Percentiles rank a stretch among this genome's conserved stretches.
phyloP scores from a whole-genome alignment of 1,284 basidiomycete species.

The Leccinum pallidistipes region DNA sequence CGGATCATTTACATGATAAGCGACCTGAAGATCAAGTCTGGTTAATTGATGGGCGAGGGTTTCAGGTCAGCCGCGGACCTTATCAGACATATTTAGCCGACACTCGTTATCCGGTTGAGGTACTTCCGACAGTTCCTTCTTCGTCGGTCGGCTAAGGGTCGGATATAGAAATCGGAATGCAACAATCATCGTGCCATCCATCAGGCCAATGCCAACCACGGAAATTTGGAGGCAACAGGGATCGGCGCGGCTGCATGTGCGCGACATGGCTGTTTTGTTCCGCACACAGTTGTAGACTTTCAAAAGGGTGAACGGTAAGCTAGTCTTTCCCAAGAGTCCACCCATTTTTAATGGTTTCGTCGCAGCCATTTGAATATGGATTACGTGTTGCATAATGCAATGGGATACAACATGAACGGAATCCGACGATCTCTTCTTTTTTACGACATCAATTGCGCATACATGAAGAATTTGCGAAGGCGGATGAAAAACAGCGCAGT shows the following conservation, averaged over 20 bases:
- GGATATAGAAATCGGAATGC: background rate
- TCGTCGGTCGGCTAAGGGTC: too few relatives aligned
- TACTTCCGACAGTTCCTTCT: background rate
- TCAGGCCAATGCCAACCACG: background rate
- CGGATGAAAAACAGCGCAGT: background rate
- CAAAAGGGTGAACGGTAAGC: conserved; percentile 9
- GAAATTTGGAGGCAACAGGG: conserved; percentile 1
- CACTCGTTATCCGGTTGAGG: background rate
- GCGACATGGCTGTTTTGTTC: conserved; percentile 18
- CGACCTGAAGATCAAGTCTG: conserved; percentile 2
- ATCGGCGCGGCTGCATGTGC: conserved; percentile 21
- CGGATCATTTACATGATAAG: conserved; percentile 2
- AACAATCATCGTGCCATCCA: conserved; percentile 8
- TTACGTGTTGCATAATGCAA: background rate
- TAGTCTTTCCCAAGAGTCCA: background rate
- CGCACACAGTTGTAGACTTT: conserved; percentile 3
- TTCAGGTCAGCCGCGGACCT: background rate
- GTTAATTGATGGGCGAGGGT: conserved; percentile 13
- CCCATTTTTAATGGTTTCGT: background rate
- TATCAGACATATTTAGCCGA: background rate
- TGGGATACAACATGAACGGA: background rate
- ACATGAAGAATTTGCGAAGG: conserved; percentile 3
- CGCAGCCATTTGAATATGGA: background rate
- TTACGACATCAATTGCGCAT: conserved; percentile 19
- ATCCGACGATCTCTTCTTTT: background rate